These are phyloP conservation scores for Lomentospora prolificans DNA, from an alignment of 2,329 filamentous ascomycete genomes.

Conservation along the genomic window DNA sequence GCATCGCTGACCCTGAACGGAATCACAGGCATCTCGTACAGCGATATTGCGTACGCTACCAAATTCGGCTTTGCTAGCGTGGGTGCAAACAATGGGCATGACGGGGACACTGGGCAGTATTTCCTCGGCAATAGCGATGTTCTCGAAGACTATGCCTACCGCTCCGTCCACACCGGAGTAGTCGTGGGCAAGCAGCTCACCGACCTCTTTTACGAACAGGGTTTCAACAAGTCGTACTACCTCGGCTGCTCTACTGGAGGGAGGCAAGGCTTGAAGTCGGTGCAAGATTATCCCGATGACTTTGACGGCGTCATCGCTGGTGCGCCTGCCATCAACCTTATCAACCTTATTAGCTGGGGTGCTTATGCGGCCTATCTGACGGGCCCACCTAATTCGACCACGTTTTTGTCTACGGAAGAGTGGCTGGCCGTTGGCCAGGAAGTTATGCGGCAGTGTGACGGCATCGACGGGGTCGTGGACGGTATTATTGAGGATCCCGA, in stretches of 20 bases:
- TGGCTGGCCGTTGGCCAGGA: slow-evolving; percentile 26
- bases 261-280: slow-evolving; percentile 42
- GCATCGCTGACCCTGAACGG: too few relatives aligned
- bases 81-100: too few relatives aligned
- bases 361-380: slow-evolving; percentile 22
- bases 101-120: too few relatives aligned
- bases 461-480: slow-evolving; percentile 35
- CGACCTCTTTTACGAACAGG: slow-evolving; percentile 26
- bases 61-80: too few relatives aligned
- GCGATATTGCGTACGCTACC: too few relatives aligned
- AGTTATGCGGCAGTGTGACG: slow-evolving; percentile 35
- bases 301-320: slow-evolving; percentile 45
- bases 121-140: neutral
- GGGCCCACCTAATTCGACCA: too few relatives aligned
- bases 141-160: neutral
- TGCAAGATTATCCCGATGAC: slow-evolving; percentile 39
- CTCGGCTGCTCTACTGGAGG: slow-evolving; percentile 46
- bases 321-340: slow-evolving; percentile 25
- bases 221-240: slow-evolving; percentile 34
- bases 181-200: slow-evolving; percentile 31
- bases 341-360: slow-evolving; percentile 16
- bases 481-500: slow-evolving; percentile 33
- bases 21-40: too few relatives aligned
- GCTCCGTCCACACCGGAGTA: slow-evolving; percentile 13
- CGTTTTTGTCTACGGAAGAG: too few relatives aligned